Evolutionary conservation across 2,329 filamentous ascomycete species (phyloP).

Genomic region (Colletotrichum lupini): DNA sequence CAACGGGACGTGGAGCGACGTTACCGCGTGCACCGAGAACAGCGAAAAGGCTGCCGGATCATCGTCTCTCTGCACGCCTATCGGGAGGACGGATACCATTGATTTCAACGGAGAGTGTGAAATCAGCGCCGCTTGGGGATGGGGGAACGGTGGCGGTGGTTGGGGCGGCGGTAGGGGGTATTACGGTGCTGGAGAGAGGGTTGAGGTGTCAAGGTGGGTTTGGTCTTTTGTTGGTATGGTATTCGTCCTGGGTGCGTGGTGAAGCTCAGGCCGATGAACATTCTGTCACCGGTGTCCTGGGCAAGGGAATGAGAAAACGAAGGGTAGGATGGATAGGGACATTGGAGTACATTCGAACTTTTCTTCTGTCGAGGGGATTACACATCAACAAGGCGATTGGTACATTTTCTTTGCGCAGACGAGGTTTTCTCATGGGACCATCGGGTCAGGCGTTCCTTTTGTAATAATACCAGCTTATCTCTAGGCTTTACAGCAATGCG

Average conservation of each 20-base stretch:
- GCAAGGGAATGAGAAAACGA: background rate
- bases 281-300: too few species aligned
- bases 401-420: background rate
- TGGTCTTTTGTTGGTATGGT: slow-evolving; percentile 3
- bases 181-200: slow-evolving; percentile 12
- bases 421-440: background rate
- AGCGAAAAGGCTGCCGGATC: background rate
- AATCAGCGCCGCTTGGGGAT: slow-evolving; percentile 12
- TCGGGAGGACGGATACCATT: slow-evolving; percentile 25
- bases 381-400: background rate
- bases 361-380: background rate
- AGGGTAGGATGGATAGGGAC: background rate
- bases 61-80: slow-evolving; percentile 1
- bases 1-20: slow-evolving; percentile 56
- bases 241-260: slow-evolving; percentile 5
- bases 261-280: background rate
- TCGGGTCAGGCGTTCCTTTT: background rate
- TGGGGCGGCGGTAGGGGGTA: slow-evolving; percentile 11
- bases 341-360: background rate
- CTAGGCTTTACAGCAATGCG: too few species aligned
- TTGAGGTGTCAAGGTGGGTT: slow-evolving; percentile 14
- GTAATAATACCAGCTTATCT: too few species aligned
- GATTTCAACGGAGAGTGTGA: slow-evolving; percentile 27
- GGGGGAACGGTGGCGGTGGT: background rate
- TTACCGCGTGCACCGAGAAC: slow-evolving; percentile 3